These are phyloP conservation scores for Euphorbia pulcherrima DNA, from an alignment of 345 rosid species.

Conservation along the genomic window DNA sequence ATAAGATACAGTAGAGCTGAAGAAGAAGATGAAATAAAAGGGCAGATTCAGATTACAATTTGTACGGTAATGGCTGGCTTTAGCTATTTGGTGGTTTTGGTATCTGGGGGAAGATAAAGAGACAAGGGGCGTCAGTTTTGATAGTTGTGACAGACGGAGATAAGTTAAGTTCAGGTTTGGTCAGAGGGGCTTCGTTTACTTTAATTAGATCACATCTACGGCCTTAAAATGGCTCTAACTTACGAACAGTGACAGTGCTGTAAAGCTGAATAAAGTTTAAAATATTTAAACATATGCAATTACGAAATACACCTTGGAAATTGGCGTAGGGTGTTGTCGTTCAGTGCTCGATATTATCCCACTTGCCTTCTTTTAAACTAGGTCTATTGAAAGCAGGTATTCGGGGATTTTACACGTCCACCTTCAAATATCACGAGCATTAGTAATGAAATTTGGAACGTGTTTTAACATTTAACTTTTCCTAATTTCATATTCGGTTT, in stretches of 20 bases:
- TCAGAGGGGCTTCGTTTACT: background rate
- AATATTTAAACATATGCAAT: background rate
- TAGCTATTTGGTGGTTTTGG: constrained; percentile 19
- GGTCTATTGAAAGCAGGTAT: too few species aligned
- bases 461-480: too few species aligned
- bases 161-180: constrained; percentile 12
- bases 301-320: background rate
- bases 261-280: background rate
- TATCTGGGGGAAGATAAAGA: constrained; percentile 22
- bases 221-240: background rate
- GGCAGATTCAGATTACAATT: background rate
- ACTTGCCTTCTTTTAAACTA: too few species aligned
- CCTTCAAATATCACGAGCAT: too few species aligned
- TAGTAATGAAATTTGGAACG: too few species aligned
- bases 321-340: background rate
- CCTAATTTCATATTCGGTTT: too few species aligned
- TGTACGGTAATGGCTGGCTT: constrained; percentile 16
- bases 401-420: too few species aligned
- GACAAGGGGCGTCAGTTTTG: constrained; percentile 12
- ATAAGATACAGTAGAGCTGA: constrained; percentile 1
- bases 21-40: too few species aligned
- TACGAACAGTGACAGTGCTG: constrained; percentile 19
- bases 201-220: constrained; percentile 20
- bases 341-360: background rate
- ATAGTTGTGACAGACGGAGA: constrained; percentile 3